A percentile compares a stretch with the other conserved stretches of the same genome.
These are phyloP conservation scores for Dentipellis sp. DNA, from an alignment of 768 basidiomycete species.

Conservation along the genomic window DNA sequence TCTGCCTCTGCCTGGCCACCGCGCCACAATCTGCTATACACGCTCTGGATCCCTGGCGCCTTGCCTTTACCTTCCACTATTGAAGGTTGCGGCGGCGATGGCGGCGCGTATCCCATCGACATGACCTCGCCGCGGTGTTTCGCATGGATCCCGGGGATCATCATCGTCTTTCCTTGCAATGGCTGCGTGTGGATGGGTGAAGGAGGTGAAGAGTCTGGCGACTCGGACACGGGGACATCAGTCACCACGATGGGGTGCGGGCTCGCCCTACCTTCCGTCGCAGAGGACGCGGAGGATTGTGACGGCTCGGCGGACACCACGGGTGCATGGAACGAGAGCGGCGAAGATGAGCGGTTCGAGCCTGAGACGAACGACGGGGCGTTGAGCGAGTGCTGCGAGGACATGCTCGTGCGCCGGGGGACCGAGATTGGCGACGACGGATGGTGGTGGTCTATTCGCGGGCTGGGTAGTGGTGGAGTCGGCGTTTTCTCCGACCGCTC, in stretches of 20 bases:
- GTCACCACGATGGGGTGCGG: background rate
- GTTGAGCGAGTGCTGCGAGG: constrained; percentile 13
- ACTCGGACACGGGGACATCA: background rate
- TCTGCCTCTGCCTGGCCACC: background rate
- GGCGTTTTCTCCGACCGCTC: constrained; percentile 26
- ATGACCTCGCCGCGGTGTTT: constrained; percentile 80
- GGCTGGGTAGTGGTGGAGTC: background rate
- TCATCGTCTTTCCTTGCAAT: constrained; percentile 66
- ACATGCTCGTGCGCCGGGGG: constrained; percentile 19
- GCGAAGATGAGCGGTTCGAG: constrained; percentile 17
- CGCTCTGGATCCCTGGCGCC: background rate
- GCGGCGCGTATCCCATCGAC: constrained; percentile 72
- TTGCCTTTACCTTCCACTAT: constrained; percentile 17
- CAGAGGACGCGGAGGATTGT: background rate
- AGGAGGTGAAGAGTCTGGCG: constrained; percentile 12
- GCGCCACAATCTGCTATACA: background rate
- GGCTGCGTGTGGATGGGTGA: constrained; percentile 69
- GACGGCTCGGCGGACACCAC: background rate
- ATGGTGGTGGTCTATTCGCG: constrained; percentile 5
- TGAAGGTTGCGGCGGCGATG: constrained; percentile 27
- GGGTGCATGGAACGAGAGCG: background rate
- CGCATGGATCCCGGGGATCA: constrained; percentile 80
- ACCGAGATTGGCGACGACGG: constrained; percentile 19
- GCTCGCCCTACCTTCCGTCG: background rate
- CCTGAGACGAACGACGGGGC: constrained; percentile 18